These are phyloP conservation scores for Backusella tarrabulga DNA, from an alignment of 192 early-diverging fungal genomes.

Conservation along the genomic window DNA sequence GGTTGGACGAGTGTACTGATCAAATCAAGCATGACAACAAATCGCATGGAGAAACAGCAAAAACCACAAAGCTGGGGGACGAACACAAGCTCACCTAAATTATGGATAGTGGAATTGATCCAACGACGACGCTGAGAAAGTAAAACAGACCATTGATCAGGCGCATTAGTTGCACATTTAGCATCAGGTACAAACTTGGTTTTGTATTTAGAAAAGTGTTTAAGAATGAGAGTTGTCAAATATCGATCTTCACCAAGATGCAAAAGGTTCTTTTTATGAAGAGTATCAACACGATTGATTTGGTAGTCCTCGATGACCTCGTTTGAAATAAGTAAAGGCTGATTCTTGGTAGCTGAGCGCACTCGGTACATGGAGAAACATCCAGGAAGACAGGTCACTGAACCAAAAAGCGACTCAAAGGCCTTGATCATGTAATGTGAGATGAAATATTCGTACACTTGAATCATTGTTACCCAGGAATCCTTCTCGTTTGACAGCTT, in stretches of 20 bases:
- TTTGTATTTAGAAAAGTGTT: slow-evolving; percentile 97
- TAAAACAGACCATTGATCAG: slow-evolving; percentile 89
- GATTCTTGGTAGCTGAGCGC: slow-evolving; percentile 81
- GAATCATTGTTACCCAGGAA: slow-evolving; percentile 97
- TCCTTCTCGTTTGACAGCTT: slow-evolving; percentile 87
- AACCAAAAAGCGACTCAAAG: slow-evolving; percentile 95
- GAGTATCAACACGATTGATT: slow-evolving; percentile 91
- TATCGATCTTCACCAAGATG: slow-evolving; percentile 98
- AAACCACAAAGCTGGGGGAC: slow-evolving; percentile 96
- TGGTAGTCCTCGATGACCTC: slow-evolving; percentile 90
- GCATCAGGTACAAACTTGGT: slow-evolving; percentile 91
- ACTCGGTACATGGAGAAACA: slow-evolving; percentile 99
- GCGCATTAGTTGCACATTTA: slow-evolving; percentile 90
- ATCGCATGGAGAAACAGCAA: slow-evolving; percentile 95
- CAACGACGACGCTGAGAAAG: slow-evolving; percentile 98
- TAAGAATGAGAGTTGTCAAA: slow-evolving; percentile 87
- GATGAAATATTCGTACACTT: slow-evolving; percentile 98
- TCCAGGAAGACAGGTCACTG: slow-evolving; percentile 95
- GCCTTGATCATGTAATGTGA: slow-evolving; percentile 95
- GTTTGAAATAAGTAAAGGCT: slow-evolving; percentile 87
- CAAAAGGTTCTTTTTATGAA: slow-evolving; percentile 98
- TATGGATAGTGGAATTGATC: slow-evolving; percentile 99
- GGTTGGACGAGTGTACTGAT: slow-evolving; percentile 91
- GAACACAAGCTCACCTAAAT: slow-evolving; percentile 90
- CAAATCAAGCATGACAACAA: slow-evolving; percentile 92